These are phyloP conservation scores for Hemileccinum hortonii DNA, from an alignment of 1,284 basidiomycete species.

Conservation along the genomic window DNA sequence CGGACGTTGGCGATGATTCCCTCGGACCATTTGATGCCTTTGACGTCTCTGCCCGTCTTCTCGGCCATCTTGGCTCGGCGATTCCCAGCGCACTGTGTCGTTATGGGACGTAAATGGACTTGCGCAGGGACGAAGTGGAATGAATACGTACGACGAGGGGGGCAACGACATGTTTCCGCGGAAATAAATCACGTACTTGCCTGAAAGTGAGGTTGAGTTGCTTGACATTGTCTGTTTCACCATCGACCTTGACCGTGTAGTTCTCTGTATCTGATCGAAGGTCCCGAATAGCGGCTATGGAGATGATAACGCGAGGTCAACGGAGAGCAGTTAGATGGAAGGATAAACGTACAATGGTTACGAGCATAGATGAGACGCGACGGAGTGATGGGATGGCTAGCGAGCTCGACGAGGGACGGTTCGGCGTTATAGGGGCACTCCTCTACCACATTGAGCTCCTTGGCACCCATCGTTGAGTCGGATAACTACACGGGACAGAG, in stretches of 20 bases:
- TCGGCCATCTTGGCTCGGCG: constrained; percentile 64
- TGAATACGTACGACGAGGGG: constrained; percentile 51
- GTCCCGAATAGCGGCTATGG: constrained; percentile 27
- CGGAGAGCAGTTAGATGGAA: not conserved
- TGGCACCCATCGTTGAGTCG: constrained; percentile 20
- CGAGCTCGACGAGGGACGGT: constrained; percentile 24
- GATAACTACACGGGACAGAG: not conserved
- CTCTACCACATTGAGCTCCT: constrained; percentile 16
- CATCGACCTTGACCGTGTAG: constrained; percentile 27
- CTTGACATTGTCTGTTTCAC: constrained; percentile 17
- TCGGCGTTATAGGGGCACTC: constrained; percentile 30
- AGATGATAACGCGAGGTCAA: too few species aligned
- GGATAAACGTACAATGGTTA: constrained; percentile 29
- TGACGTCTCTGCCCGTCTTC: constrained; percentile 45
- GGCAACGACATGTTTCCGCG: constrained; percentile 49
- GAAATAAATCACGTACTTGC: constrained; percentile 44
- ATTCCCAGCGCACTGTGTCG: constrained; percentile 62
- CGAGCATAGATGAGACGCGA: constrained; percentile 25
- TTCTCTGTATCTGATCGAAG: constrained; percentile 16
- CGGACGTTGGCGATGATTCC: constrained; percentile 62
- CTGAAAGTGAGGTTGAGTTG: constrained; percentile 17
- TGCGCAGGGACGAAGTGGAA: not conserved
- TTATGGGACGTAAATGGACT: not conserved
- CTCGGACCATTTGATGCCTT: constrained; percentile 56
- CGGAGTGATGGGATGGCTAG: constrained; percentile 26